Conservation (phyloP, 352 stramenopile genomes). For the Phytophthora cactorum region DNA sequence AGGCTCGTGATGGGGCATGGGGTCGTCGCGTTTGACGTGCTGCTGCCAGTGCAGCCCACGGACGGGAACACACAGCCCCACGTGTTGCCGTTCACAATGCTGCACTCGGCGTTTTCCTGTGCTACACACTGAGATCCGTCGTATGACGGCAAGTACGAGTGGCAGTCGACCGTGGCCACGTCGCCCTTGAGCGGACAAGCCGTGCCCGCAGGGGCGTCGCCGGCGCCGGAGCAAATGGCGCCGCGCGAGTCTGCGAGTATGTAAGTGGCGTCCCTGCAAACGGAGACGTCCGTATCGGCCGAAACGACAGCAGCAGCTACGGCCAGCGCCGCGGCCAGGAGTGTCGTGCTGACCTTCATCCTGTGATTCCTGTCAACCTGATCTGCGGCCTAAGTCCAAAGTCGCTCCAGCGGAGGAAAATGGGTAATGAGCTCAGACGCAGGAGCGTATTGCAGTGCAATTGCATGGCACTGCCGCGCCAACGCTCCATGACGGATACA, state of each 20-base stretch:
- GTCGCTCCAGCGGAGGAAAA: constrained; percentile 25
- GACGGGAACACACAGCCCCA: constrained; percentile 50
- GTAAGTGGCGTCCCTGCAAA: constrained; percentile 56
- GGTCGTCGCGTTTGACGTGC: constrained; percentile 4
- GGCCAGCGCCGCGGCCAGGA: constrained; percentile 30
- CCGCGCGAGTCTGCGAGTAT: constrained; percentile 44
- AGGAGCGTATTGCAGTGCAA: neutral
- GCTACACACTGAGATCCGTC: constrained; percentile 45
- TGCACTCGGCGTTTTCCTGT: constrained; percentile 47
- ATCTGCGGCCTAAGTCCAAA: neutral
- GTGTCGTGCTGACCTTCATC: constrained; percentile 29
- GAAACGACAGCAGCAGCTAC: constrained; percentile 20
- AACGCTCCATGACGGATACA: constrained; percentile 26
- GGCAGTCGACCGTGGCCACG: constrained; percentile 45
- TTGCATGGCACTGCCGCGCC: neutral
- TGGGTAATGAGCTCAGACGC: constrained; percentile 13
- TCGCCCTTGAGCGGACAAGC: constrained; percentile 60
- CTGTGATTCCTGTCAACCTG: constrained; percentile 8
- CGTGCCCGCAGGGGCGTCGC: constrained; percentile 40
- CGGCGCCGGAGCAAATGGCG: constrained; percentile 56
- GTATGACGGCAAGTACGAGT: constrained; percentile 53
- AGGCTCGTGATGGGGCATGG: constrained; percentile 23
- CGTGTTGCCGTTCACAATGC: constrained; percentile 40
- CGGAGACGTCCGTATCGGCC: constrained; percentile 39
- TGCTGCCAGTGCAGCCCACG: constrained; percentile 27